Evolutionary conservation across 768 basidiomycete species (phyloP), one percentile per base, ranked within the genome.

Genomic region (Coprinellus micaceus): DNA sequence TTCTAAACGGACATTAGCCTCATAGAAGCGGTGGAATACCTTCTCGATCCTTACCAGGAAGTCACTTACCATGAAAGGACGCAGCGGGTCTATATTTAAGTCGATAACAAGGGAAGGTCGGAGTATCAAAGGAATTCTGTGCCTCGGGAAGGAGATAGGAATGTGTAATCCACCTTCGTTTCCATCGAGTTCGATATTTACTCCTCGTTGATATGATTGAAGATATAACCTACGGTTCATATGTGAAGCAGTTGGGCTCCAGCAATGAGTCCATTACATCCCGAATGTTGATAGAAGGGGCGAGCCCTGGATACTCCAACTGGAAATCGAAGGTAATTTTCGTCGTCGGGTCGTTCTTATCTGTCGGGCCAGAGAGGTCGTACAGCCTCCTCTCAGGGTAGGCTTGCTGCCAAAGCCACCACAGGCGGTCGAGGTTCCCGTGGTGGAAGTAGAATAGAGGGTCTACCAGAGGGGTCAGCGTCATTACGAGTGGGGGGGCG

Each of bases 361-460:
- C 9, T 9, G 9, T 17, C 36, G 9, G 47, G n/a, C 47, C 47
- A 22, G 13, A 49, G 9, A 37, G 9, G 36, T 9, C 50, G 50
- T 52, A 52, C 7, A 52, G 11, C 4, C 50, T 6, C 5, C n/a
- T 30, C 29, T 13, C 10, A 26, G 50, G 50, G 29, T 52, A 12
- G 30, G 50, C 50, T 12, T 5, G 7, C 25, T 52, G 50, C 50
- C 50, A 52, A 9, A 33, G 26, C 30, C 50, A 52, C 50, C 50
- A 52, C n/a, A 36, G 21, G 29, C 50, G 50, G 21, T 52, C 50
- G 13, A 52, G 30, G 12, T 36, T 36, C 6, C 29, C 30, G 50
- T 52, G 50, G 30, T 52, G 50, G 17, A 52, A 30, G 30, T 52
- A 52, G 50, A 52, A 52, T 5, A 36, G 50, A 12, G 50, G 50